A percentile compares a stretch with the other conserved stretches of the same genome.
phyloP scores from a whole-genome alignment of 805 yeast genomes.

The Saccharomycopsis babjevae region DNA sequence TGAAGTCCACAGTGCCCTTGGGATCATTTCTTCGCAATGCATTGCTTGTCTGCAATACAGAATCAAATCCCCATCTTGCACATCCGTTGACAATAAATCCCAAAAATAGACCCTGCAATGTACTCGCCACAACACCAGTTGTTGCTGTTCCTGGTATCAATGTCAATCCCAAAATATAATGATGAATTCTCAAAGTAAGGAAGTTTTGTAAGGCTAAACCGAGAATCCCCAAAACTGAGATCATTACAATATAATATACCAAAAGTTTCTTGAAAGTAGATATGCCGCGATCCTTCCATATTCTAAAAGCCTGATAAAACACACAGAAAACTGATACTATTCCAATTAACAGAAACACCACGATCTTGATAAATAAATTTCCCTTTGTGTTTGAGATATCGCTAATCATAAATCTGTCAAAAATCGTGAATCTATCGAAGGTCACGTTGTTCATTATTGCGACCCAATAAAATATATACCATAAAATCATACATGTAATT shows the following conservation, averaged over 20 bases:
- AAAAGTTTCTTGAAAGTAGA: conserved; percentile 46
- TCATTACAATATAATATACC: conserved; percentile 40
- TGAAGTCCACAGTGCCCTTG: conserved; percentile 3
- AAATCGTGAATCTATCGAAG: conserved; percentile 70
- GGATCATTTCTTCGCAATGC: conserved; percentile 59
- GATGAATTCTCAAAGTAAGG: conserved; percentile 68
- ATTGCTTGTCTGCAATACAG: conserved; percentile 68
- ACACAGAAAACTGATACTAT: conserved; percentile 35
- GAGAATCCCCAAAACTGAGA: conserved; percentile 34
- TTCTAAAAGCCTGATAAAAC: conserved; percentile 59
- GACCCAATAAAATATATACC: conserved; percentile 79
- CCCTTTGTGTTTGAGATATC: conserved; percentile 52
- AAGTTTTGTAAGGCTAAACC: conserved; percentile 25
- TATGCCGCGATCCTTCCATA: conserved; percentile 61
- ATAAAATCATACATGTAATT: conserved; percentile 24
- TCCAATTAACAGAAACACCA: conserved; percentile 34
- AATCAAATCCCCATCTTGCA: conserved; percentile 88
- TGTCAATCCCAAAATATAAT: conserved; percentile 67
- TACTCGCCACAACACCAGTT: conserved; percentile 54
- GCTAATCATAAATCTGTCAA: conserved; percentile 65
- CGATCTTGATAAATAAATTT: conserved; percentile 67
- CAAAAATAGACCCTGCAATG: conserved; percentile 74
- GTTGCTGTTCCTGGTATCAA: conserved; percentile 80
- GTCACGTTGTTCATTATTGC: conserved; percentile 81
- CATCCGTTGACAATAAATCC: conserved; percentile 81